Evolutionary conservation across 1,284 basidiomycete genomes (phyloP).

Genomic region (Melanopsichium pennsylvanicum): DNA sequence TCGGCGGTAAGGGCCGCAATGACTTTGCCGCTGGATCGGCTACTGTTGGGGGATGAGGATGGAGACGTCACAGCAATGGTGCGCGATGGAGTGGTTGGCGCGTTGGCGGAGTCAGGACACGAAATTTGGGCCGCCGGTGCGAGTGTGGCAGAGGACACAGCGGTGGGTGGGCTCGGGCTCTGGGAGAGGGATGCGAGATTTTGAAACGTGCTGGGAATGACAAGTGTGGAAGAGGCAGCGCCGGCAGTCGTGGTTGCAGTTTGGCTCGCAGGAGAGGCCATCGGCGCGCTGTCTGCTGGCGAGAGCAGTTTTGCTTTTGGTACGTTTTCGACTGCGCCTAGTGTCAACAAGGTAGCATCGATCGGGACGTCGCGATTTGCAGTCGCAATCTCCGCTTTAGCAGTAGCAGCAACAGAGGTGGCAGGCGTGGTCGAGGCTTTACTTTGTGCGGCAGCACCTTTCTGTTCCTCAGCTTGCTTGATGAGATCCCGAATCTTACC

Average conservation of each 20-base stretch:
- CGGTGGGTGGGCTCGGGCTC: too few species aligned
- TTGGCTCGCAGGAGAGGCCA: too few species aligned
- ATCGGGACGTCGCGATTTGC: neutral
- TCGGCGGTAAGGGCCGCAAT: constrained; percentile 48
- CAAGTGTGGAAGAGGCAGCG: too few species aligned
- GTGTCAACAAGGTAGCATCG: neutral
- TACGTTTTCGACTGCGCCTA: neutral
- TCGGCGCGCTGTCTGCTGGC: too few species aligned
- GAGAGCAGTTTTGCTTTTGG: neutral
- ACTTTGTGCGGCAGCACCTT: neutral
- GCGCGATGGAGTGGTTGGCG: neutral
- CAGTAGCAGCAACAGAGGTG: too few species aligned
- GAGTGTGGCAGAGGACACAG: neutral
- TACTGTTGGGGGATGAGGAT: neutral
- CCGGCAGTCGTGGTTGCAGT: too few species aligned
- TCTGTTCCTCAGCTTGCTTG: constrained; percentile 5
- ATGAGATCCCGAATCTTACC: constrained; percentile 5
- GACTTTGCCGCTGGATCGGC: constrained; percentile 28
- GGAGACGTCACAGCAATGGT: neutral
- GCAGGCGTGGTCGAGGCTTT: too few species aligned
- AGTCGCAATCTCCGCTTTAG: neutral
- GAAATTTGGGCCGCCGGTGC: too few species aligned
- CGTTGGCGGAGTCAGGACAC: too few species aligned
- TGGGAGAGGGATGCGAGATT: too few species aligned
- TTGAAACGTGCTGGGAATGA: too few species aligned